Evolutionary conservation across 1,284 basidiomycete genomes (phyloP), one percentile per base, ranked within the genome.

Genomic region (Ganoderma multipileum): DNA sequence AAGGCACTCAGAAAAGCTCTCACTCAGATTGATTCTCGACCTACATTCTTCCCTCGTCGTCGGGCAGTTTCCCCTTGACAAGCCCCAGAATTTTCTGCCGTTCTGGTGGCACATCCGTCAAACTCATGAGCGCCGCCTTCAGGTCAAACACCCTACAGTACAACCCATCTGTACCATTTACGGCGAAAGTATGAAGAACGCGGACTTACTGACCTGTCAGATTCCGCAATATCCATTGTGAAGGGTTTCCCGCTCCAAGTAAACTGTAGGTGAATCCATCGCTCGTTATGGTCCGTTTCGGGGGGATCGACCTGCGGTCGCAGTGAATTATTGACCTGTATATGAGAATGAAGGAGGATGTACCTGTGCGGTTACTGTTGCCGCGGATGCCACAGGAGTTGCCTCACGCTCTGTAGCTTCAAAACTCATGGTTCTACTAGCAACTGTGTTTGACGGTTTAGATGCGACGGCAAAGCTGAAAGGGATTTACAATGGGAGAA

Each of bases 1-100:
- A 62, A 58, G 68, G 28, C 64, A 52, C 16, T 18, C 2, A 44
- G 39, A 33, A 16, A 16, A 26, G 11, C 8, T 20, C 16, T 16
- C 16, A 61, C 7, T n/a, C 58, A 23, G n/a, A 44, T 18, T 61
- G 12, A 5, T 4, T 11, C 0, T 9, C 23, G 38, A 77, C 87
- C 74, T 78, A 92, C 89, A 94, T 87, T 69, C 86, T 84, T 61
- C 82, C 88, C 69, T 92, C 88, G 74, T 96, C 93, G 2, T 87
- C 83, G 5, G 94, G 93, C 14, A 97, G 82, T 78, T 94, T 96
- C 44, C 94, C 94, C 75, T 94, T 95, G 44, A 93, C 90, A 36
- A 97, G 81, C 1, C 95, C 95, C 16, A 97, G 84, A 65, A 97
- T 91, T 84, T 98, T 97, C 82, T 97, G 95, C 20, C 95, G 85